Percentiles rank a stretch among this genome's conserved stretches.
Conservation (phyloP, 148 eudicot genomes). For the Chenopodium berlandieri region DNA sequence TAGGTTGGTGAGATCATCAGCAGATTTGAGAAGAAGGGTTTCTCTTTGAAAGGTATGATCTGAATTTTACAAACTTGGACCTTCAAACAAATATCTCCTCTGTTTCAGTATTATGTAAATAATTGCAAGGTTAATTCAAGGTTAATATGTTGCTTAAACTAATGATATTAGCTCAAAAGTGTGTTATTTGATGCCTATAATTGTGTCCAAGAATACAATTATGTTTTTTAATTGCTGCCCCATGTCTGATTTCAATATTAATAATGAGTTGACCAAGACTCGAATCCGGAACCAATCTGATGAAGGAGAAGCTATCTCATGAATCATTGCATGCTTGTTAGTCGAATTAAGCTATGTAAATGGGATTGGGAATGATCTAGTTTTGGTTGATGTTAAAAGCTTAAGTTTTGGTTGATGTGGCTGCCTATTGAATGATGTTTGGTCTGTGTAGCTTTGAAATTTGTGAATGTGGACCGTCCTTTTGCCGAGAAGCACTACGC, state of each 20-base stretch:
- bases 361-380: neutral
- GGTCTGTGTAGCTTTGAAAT: constrained; percentile 57
- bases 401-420: neutral
- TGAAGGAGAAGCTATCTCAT: neutral
- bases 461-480: constrained; percentile 60
- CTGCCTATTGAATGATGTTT: neutral
- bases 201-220: neutral
- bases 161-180: neutral
- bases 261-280: neutral
- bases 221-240: neutral
- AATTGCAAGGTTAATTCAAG: neutral
- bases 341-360: too few relatives aligned
- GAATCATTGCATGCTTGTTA: neutral
- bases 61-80: neutral
- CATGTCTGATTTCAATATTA: neutral
- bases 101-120: neutral
- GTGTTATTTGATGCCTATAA: neutral
- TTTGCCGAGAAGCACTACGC: constrained; percentile 93
- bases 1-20: constrained; percentile 87
- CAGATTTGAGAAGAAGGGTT: constrained; percentile 97
- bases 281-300: neutral
- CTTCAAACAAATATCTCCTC: neutral
- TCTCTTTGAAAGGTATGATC: constrained; percentile 64
- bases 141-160: neutral
- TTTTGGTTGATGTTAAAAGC: neutral